Evolutionary conservation across 352 stramenopile species (phyloP).

Genomic region (Thalassiosira hispida): DNA sequence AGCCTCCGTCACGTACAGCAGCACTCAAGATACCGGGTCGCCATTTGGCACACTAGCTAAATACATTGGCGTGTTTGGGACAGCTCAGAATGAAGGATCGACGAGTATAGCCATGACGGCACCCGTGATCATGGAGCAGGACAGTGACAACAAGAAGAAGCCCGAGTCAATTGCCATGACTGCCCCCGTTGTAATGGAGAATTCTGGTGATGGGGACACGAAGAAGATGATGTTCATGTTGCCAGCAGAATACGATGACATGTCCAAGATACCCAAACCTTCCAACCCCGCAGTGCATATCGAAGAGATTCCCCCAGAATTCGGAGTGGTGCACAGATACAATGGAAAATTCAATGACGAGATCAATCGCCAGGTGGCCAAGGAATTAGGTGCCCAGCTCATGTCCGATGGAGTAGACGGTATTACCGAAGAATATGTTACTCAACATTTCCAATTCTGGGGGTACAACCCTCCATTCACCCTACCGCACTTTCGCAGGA

Average conservation of each 20-base stretch:
- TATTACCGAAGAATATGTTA: constrained; percentile 60
- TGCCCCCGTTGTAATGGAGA: constrained; percentile 67
- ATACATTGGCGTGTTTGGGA: constrained; percentile 82
- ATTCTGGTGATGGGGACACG: constrained; percentile 15
- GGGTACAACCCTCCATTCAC: constrained; percentile 82
- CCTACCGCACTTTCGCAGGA: constrained; percentile 73
- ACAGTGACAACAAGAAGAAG: constrained; percentile 10
- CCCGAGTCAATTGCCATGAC: constrained; percentile 74
- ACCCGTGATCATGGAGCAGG: constrained; percentile 64
- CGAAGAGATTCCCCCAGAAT: constrained; percentile 58
- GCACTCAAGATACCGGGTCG: constrained; percentile 24
- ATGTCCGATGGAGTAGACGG: constrained; percentile 59
- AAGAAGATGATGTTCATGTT: constrained; percentile 84
- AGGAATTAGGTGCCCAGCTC: constrained; percentile 56
- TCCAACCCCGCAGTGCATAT: constrained; percentile 72
- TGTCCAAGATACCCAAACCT: constrained; percentile 80
- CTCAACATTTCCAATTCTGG: constrained; percentile 74
- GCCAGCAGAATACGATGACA: constrained; percentile 71
- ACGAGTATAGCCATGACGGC: constrained; percentile 78
- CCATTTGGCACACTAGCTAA: constrained; percentile 67
- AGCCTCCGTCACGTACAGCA: constrained; percentile 44
- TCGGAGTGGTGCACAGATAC: constrained; percentile 74
- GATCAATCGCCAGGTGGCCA: constrained; percentile 46
- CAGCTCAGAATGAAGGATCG: constrained; percentile 68
- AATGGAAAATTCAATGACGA: constrained; percentile 51